A percentile compares a stretch with the other conserved stretches of the same genome.
These are phyloP conservation scores for Microdochium trichocladiopsis DNA, from an alignment of 2,329 filamentous ascomycete species.

Conservation along the genomic window DNA sequence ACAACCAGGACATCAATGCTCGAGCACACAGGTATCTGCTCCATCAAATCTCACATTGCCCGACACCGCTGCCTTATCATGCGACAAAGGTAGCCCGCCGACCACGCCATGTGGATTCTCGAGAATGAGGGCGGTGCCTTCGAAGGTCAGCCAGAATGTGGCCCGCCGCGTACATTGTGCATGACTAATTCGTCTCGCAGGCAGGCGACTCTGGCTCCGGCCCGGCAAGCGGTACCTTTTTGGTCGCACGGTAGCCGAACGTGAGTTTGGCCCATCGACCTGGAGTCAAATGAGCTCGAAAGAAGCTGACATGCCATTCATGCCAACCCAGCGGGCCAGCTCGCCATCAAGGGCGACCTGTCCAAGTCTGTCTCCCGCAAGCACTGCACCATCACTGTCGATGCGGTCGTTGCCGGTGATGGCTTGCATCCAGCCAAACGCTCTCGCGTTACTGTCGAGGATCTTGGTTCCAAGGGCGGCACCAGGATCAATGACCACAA, in stretches of 20 bases:
- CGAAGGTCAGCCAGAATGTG: slow-evolving; percentile 25
- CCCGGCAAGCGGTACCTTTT: slow-evolving; percentile 83
- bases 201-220: slow-evolving; percentile 73
- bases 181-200: slow-evolving; percentile 27
- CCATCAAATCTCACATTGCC: background rate
- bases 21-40: background rate
- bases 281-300: background rate
- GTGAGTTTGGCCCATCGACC: slow-evolving; percentile 28
- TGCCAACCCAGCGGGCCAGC: slow-evolving; percentile 45
- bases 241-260: slow-evolving; percentile 66
- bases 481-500: slow-evolving; percentile 69
- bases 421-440: slow-evolving; percentile 46
- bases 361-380: slow-evolving; percentile 83
- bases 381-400: slow-evolving; percentile 74
- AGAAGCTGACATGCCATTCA: slow-evolving; percentile 10
- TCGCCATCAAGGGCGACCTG: slow-evolving; percentile 51
- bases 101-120: slow-evolving; percentile 43
- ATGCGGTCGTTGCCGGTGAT: slow-evolving; percentile 55
- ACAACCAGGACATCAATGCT: background rate
- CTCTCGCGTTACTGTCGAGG: slow-evolving; percentile 67
- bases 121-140: slow-evolving; percentile 43
- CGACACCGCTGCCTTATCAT: background rate
- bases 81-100: background rate
- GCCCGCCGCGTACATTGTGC: background rate
- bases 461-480: slow-evolving; percentile 78